These are phyloP conservation scores for Volvox carteri DNA, from an alignment of 163 green algal species.

Conservation along the genomic window DNA sequence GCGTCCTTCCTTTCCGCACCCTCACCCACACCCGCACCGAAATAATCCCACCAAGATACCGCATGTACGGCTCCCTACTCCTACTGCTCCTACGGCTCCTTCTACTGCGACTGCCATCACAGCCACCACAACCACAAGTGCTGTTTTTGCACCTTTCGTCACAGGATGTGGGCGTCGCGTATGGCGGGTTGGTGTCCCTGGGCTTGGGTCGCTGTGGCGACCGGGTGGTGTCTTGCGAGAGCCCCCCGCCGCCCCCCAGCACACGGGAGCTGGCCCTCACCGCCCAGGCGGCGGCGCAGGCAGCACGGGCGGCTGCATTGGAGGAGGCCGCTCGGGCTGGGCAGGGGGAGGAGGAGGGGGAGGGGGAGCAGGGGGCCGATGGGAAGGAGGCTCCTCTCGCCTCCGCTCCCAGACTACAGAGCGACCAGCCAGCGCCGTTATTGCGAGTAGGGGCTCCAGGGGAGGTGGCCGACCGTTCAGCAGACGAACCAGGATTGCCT, in stretches of 20 bases:
- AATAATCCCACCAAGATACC: no score
- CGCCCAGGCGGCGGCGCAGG: neutral
- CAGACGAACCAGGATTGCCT: no score
- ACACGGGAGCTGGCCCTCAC: conserved; percentile 15
- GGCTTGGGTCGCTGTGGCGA: conserved; percentile 29
- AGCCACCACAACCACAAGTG: no score
- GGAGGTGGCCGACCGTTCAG: no score
- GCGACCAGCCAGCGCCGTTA: neutral
- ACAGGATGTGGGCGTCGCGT: conserved; percentile 44
- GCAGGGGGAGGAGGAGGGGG: neutral
- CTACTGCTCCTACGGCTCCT: no score
- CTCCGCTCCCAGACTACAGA: no score
- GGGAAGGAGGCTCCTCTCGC: no score
- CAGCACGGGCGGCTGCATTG: neutral
- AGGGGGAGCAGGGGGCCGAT: neutral
- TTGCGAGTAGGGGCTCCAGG: no score
- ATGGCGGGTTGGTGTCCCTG: conserved; percentile 18
- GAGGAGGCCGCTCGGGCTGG: neutral
- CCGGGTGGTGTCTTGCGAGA: neutral
- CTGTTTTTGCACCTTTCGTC: neutral
- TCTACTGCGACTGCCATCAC: no score
- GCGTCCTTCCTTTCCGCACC: no score
- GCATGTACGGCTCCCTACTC: no score
- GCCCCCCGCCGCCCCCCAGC: conserved; percentile 17
- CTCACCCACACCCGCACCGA: no score